phyloP scores from a whole-genome alignment of 78 protist species.

The Polysphondylium violaceum region DNA sequence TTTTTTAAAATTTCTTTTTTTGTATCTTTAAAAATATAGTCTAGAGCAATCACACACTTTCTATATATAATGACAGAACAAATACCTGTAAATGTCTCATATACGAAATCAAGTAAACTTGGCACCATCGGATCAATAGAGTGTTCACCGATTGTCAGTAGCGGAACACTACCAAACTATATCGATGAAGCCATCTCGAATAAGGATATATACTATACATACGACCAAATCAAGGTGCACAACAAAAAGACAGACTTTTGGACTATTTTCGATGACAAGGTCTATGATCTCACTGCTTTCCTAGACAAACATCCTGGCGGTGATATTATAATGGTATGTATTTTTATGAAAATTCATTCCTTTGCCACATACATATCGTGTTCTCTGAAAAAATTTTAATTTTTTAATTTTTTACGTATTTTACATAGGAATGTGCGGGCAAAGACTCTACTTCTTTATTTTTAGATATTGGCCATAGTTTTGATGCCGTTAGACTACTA shows the following conservation, averaged over 20 bases:
- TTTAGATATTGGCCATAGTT: conserved; percentile 67
- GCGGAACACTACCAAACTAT: too few species aligned
- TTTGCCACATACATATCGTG: not conserved
- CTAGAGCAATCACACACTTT: too few species aligned
- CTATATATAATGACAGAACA: too few species aligned
- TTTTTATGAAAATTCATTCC: not conserved
- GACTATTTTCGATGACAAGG: conserved; percentile 84
- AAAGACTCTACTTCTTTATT: conserved; percentile 50
- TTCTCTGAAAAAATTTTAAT: not conserved
- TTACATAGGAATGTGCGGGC: conserved; percentile 42
- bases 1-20: too few species aligned
- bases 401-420: not conserved
- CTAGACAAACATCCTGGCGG: conserved; percentile 91
- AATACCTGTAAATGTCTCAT: too few species aligned
- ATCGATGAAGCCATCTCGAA: too few species aligned
- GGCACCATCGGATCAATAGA: too few species aligned
- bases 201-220: conserved; percentile 43
- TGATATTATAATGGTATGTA: conserved; percentile 71
- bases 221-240: conserved; percentile 83
- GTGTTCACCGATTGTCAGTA: too few species aligned
- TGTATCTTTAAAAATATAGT: too few species aligned
- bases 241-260: conserved; percentile 66
- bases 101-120: too few species aligned
- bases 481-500: conserved; percentile 1
- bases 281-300: conserved; percentile 88